phyloP scores from a whole-genome alignment of 805 yeast species.

The Ogataea paradorogensis region DNA sequence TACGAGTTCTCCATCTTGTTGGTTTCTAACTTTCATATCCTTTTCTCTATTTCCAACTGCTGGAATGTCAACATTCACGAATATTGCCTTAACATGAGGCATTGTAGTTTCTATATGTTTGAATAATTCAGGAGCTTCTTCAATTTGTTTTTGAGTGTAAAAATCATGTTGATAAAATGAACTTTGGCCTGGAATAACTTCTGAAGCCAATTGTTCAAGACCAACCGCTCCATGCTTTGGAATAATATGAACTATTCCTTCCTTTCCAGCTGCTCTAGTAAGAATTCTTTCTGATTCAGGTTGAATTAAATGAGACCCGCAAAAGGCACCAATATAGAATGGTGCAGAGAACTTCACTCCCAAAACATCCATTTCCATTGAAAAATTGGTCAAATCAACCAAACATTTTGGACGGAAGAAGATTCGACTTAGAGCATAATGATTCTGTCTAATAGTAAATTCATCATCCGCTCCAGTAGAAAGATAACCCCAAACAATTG shows the following conservation, averaged over 20 bases:
- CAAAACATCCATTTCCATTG: slow-evolving; percentile 59
- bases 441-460: slow-evolving; percentile 80
- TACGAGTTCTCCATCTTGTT: slow-evolving; percentile 38
- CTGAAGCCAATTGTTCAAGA: slow-evolving; percentile 69
- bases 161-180: slow-evolving; percentile 86
- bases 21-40: slow-evolving; percentile 67
- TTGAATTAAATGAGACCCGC: slow-evolving; percentile 81
- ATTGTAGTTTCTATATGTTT: slow-evolving; percentile 32
- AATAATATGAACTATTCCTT: slow-evolving; percentile 72
- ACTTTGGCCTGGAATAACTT: slow-evolving; percentile 54
- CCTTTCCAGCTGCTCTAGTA: slow-evolving; percentile 66
- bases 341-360: slow-evolving; percentile 67
- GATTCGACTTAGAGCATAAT: slow-evolving; percentile 75
- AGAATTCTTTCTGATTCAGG: slow-evolving; percentile 83
- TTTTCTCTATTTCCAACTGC: slow-evolving; percentile 82
- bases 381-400: slow-evolving; percentile 69
- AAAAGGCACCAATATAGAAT: slow-evolving; percentile 87
- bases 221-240: slow-evolving; percentile 83
- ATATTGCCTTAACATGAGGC: slow-evolving; percentile 68
- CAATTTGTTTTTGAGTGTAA: slow-evolving; percentile 54
- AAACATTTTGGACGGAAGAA: slow-evolving; percentile 80
- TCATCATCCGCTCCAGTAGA: slow-evolving; percentile 90
- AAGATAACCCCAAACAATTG: slow-evolving; percentile 82
- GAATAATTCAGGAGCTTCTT: slow-evolving; percentile 37
- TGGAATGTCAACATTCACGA: slow-evolving; percentile 85